Evolutionary conservation across 2,329 filamentous ascomycete genomes (phyloP), one percentile per base, ranked within the genome.

Genomic region (Fusarium subglutinans): DNA sequence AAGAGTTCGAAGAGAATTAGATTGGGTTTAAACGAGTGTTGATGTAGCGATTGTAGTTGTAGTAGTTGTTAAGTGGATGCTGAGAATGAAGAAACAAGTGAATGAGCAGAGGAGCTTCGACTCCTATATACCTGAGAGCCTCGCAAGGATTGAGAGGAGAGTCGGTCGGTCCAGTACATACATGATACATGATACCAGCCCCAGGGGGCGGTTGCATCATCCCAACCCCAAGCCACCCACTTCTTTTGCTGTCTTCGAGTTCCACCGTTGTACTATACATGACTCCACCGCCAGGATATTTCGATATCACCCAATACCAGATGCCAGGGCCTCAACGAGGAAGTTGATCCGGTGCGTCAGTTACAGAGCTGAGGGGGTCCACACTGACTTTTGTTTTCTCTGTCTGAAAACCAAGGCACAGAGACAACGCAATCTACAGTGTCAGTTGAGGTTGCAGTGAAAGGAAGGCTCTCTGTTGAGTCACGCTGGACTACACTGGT

Each of bases 171-270:
- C 41, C 51, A 24, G 62, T 37, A 53, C 62, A 61, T 66, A 64
- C 58, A 61, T 60, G 28, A 26, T 44, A 28, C 69, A 71, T 71
- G 69, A 72, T 63, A 68, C 57, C 63, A 72, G 69, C 69, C 70
- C 70, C 71, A 58, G 72, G 71, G 71, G 71, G 71, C 71, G 71
- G 71, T 74, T 74, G 71, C 71, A 74, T 74, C 71, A 74, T 72
- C 71, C 71, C 58, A 74, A 74, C 63, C 58, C 64, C 69, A 70
- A 71, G 55, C 67, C 69, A 70, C 69, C 66, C 68, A 70, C 68
- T 70, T 60, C 47, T 63, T 70, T 45, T 54, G 47, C 51, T 55
- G 63, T 44, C 51, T 43, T 40, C 28, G 65, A 57, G 67, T 62
- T 53, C 63, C 63, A 68, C 63, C 41, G 33, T 48, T 60, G 47